Conservation (phyloP, 2,329 filamentous ascomycete species). For the Diaporthe vaccinii region DNA sequence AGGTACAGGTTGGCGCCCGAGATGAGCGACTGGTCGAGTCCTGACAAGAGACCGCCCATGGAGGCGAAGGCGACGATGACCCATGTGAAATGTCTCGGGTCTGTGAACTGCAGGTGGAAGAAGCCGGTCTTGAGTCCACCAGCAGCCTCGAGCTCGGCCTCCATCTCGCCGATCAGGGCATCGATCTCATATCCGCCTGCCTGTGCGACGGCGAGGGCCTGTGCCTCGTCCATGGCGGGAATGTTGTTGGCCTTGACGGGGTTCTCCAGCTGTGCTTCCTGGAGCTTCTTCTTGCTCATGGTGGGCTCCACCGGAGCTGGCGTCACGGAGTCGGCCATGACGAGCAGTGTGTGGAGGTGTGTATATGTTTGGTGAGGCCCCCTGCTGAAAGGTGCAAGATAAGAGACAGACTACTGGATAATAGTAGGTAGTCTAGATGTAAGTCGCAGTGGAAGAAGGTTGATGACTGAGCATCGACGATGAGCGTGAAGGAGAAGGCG, state of each 20-base stretch:
- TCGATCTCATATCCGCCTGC: conserved; percentile 54
- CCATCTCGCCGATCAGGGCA: conserved; percentile 57
- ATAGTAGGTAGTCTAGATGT: background rate
- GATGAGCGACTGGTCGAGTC: conserved; percentile 80
- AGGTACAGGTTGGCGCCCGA: conserved; percentile 78
- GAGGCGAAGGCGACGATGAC: conserved; percentile 79
- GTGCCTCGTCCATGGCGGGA: conserved; percentile 46
- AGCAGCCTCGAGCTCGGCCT: conserved; percentile 53
- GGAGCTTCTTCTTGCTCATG: conserved; percentile 39
- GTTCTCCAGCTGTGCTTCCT: conserved; percentile 46
- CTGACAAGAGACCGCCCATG: conserved; percentile 80
- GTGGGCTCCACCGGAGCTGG: conserved; percentile 36
- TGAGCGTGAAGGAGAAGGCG: conserved; percentile 4
- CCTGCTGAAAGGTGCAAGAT: background rate
- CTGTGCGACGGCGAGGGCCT: conserved; percentile 54
- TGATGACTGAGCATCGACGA: conserved; percentile 22
- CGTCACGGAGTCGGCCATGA: conserved; percentile 38
- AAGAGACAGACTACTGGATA: background rate
- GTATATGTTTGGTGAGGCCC: background rate
- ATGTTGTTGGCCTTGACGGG: conserved; percentile 41
- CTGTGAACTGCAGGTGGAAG: conserved; percentile 70
- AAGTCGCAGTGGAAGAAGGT: background rate
- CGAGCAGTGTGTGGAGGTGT: background rate
- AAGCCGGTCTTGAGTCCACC: conserved; percentile 52
- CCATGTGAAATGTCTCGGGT: conserved; percentile 77